Percentiles rank a stretch among this genome's conserved stretches.
Conservation (phyloP, 2,329 filamentous ascomycete genomes). For the Xylaria multiplex region DNA sequence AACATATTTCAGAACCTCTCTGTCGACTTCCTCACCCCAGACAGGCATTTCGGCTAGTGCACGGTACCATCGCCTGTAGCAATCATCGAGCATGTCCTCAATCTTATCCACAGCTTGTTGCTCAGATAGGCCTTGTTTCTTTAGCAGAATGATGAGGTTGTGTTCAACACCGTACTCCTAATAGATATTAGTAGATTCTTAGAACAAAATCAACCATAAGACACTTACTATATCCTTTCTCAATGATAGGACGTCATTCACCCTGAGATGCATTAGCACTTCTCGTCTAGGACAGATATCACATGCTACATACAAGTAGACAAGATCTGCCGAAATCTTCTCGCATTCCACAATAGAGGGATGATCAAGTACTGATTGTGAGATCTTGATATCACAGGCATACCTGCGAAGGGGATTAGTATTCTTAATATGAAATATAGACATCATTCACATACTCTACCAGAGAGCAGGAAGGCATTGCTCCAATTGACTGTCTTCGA, state of each 20-base stretch:
- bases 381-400: slow-evolving; percentile 35
- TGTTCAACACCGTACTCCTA: slow-evolving; percentile 35
- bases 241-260: slow-evolving; percentile 40
- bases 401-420: not conserved
- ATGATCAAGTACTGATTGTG: slow-evolving; percentile 38
- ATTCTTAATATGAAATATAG: no score
- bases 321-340: slow-evolving; percentile 38
- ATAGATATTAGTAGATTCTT: not conserved
- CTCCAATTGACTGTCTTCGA: slow-evolving; percentile 39
- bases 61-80: slow-evolving; percentile 42
- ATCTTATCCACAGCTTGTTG: slow-evolving; percentile 43
- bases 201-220: not conserved
- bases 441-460: slow-evolving; percentile 35
- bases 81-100: slow-evolving; percentile 40
- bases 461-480: slow-evolving; percentile 37
- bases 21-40: slow-evolving; percentile 43
- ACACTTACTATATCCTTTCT: slow-evolving; percentile 40
- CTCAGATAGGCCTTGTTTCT: slow-evolving; percentile 35
- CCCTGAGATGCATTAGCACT: slow-evolving; percentile 16
- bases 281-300: not conserved
- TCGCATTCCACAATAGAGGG: slow-evolving; percentile 35
- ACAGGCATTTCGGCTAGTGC: slow-evolving; percentile 41
- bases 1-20: slow-evolving; percentile 40
- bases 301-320: slow-evolving; percentile 39
- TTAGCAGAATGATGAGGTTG: slow-evolving; percentile 40